A percentile compares a stretch with the other conserved stretches of the same genome.
Evolutionary conservation across 257 asterid species (phyloP).

Genomic region (Lycium barbarum): DNA sequence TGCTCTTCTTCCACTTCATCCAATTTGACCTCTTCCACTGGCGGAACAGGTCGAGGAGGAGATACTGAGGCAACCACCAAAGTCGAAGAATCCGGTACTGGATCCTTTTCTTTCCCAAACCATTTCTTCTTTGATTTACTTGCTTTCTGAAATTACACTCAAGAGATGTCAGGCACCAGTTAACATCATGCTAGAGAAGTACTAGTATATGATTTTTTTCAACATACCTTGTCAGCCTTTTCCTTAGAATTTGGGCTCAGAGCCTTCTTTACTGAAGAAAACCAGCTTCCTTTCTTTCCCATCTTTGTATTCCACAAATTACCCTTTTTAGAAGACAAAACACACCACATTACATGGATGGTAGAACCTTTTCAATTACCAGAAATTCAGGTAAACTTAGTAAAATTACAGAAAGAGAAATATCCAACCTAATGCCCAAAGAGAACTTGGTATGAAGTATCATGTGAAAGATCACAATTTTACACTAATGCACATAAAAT

Average conservation of each 20-base stretch:
- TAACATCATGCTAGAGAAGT: neutral
- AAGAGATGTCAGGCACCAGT: constrained; percentile 1
- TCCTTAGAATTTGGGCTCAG: constrained; percentile 71
- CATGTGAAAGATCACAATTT: constrained; percentile 5
- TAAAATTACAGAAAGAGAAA: neutral
- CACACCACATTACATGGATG: neutral
- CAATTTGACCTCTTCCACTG: constrained; percentile 61
- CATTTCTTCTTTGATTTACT: constrained; percentile 51
- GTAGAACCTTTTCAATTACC: neutral
- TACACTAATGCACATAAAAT: neutral
- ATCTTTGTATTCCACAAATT: constrained; percentile 59
- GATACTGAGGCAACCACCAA: constrained; percentile 51
- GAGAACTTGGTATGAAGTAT: neutral
- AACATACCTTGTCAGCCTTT: constrained; percentile 56
- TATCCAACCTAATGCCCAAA: neutral
- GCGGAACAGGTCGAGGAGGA: constrained; percentile 56
- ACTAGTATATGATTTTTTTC: neutral
- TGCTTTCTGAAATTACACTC: constrained; percentile 53
- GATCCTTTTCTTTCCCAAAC: constrained; percentile 56
- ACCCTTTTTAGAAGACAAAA: constrained; percentile 32
- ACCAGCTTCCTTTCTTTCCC: constrained; percentile 92
- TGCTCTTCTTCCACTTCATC: constrained; percentile 68
- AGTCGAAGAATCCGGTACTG: constrained; percentile 47
- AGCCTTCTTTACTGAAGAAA: constrained; percentile 86
- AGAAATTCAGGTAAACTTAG: neutral